Evolutionary conservation across 441 rosid genomes (phyloP).

Genomic region (Syzygium malaccense): DNA sequence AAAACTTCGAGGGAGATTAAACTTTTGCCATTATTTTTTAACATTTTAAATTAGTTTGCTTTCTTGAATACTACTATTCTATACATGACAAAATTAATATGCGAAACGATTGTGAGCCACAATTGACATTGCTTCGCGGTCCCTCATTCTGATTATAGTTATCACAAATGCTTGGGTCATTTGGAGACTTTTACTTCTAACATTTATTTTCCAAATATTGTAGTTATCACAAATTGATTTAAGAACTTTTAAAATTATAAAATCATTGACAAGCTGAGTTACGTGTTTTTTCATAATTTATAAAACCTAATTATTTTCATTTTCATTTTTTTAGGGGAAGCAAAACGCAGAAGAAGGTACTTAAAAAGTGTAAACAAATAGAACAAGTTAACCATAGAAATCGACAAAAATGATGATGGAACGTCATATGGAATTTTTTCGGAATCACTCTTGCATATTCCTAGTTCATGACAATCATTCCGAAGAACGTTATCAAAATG

Average conservation of each 20-base stretch:
- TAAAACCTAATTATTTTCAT: neutral
- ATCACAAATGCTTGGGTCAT: neutral
- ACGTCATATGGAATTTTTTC: neutral
- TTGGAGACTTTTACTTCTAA: neutral
- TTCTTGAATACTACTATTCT: too few species aligned
- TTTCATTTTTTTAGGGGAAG: neutral
- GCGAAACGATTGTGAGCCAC: neutral
- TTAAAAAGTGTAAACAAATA: neutral
- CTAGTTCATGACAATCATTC: neutral
- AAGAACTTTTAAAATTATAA: too few species aligned
- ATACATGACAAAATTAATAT: too few species aligned
- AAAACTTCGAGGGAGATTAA: too few species aligned
- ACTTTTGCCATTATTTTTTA: too few species aligned
- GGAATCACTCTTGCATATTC: neutral
- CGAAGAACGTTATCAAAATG: accelerated
- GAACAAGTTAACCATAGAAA: neutral
- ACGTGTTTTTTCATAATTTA: neutral
- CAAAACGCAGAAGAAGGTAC: neutral
- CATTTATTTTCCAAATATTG: neutral
- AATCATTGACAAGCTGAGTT: too few species aligned
- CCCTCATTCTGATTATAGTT: neutral
- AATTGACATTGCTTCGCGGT: neutral
- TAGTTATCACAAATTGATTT: too few species aligned
- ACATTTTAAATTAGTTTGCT: neutral
- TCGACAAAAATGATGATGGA: neutral